Evolutionary conservation across 192 early-diverging fungal species (phyloP).

Genomic region (Thoreauomyces humboldtii): DNA sequence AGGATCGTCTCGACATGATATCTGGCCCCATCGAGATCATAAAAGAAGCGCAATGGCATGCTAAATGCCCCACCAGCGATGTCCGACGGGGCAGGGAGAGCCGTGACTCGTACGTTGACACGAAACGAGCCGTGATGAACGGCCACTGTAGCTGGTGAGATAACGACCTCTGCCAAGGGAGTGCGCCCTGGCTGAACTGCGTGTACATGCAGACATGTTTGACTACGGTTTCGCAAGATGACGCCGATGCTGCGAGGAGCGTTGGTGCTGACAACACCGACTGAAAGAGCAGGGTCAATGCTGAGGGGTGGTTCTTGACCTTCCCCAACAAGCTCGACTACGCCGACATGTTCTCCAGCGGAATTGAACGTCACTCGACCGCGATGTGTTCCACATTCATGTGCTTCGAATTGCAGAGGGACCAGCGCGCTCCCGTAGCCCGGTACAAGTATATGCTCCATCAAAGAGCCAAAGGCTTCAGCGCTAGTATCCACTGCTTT

Average conservation of each 20-base stretch:
- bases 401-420: too few species aligned
- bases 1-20: not conserved
- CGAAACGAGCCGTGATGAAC: conserved; percentile 1
- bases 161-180: not conserved
- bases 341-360: too few species aligned
- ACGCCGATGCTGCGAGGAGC: not conserved
- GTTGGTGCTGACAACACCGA: not conserved
- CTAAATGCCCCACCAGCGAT: not conserved
- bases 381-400: too few species aligned
- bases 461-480: too few species aligned
- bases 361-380: too few species aligned
- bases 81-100: not conserved
- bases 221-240: not conserved
- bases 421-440: too few species aligned
- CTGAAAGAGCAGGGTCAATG: too few species aligned
- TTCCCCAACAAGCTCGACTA: too few species aligned
- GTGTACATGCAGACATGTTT: not conserved
- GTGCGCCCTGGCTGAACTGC: too few species aligned
- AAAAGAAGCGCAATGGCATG: not conserved
- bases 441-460: too few species aligned
- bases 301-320: too few species aligned
- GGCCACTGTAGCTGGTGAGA: not conserved
- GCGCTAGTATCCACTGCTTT: too few species aligned
- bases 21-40: not conserved
- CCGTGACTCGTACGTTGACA: not conserved